phyloP scores from a whole-genome alignment of 805 yeast species.

The Kodamaea neixiangensis region DNA sequence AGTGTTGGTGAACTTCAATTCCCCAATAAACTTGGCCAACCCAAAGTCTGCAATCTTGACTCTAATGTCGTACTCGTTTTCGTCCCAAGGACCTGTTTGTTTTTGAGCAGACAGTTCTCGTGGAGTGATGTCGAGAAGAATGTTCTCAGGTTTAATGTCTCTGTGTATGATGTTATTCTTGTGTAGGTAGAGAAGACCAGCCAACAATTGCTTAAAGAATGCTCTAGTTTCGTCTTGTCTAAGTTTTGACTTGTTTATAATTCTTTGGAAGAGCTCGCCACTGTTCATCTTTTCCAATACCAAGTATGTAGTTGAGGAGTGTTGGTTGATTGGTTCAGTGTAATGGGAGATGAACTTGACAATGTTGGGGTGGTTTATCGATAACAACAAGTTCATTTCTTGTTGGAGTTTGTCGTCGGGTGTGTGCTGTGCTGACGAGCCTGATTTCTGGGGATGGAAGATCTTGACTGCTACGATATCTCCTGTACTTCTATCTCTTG shows the following conservation, averaged over 20 bases:
- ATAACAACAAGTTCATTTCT: constrained; percentile 65
- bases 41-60: constrained; percentile 89
- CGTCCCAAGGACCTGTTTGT: constrained; percentile 58
- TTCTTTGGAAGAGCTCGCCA: constrained; percentile 75
- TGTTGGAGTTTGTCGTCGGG: constrained; percentile 49
- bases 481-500: constrained; percentile 57
- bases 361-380: constrained; percentile 69
- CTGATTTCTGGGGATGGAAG: constrained; percentile 54
- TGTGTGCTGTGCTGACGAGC: constrained; percentile 21
- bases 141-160: constrained; percentile 49
- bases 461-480: constrained; percentile 71
- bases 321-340: constrained; percentile 53
- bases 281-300: constrained; percentile 73
- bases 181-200: constrained; percentile 42
- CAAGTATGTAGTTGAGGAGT: constrained; percentile 55
- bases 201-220: constrained; percentile 50
- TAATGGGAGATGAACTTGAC: constrained; percentile 63
- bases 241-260: constrained; percentile 62
- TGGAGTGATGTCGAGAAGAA: constrained; percentile 52
- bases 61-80: constrained; percentile 57
- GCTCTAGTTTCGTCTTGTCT: constrained; percentile 63
- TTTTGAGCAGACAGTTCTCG: constrained; percentile 26
- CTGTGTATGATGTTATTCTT: constrained; percentile 44
- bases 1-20: constrained; percentile 71
- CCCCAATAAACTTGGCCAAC: constrained; percentile 67